Percentiles rank a stretch among this genome's conserved stretches.
Conservation (phyloP, 768 basidiomycete species). For the Psilocybe cubensis region DNA sequence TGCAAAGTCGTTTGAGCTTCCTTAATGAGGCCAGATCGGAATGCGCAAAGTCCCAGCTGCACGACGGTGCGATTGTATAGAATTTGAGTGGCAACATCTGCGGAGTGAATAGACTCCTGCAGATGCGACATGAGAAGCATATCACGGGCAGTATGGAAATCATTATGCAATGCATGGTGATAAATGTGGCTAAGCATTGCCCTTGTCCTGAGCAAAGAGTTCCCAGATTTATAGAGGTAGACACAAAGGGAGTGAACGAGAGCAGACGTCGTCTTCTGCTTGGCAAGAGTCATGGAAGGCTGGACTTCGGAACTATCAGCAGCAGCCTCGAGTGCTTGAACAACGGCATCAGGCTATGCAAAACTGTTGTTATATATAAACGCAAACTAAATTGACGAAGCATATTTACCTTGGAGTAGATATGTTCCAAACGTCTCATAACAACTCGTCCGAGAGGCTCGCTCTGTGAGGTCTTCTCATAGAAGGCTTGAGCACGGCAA, state of each 20-base stretch:
- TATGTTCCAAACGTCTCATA: constrained; percentile 96
- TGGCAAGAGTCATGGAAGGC: constrained; percentile 62
- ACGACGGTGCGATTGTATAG: constrained; percentile 97
- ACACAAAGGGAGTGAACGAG: constrained; percentile 90
- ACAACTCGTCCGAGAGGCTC: constrained; percentile 87
- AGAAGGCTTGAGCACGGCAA: constrained; percentile 89
- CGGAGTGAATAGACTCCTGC: constrained; percentile 94
- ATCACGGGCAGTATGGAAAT: constrained; percentile 96
- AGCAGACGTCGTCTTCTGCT: constrained; percentile 61
- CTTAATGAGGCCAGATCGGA: constrained; percentile 92
- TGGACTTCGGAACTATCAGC: constrained; percentile 60
- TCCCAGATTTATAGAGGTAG: constrained; percentile 90
- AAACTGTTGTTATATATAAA: constrained; percentile 10
- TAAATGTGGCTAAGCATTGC: constrained; percentile 98
- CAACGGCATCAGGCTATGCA: constrained; percentile 86
- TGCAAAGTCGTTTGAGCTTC: constrained; percentile 92
- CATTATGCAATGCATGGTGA: constrained; percentile 94
- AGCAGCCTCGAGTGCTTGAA: constrained; percentile 84
- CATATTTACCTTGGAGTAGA: constrained; percentile 88
- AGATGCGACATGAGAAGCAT: constrained; percentile 99
- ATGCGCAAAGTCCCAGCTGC: constrained; percentile 95
- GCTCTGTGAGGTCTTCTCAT: constrained; percentile 76
- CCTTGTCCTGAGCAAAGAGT: constrained; percentile 90
- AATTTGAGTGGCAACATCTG: constrained; percentile 96
- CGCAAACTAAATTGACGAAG: neutral